These are phyloP conservation scores for Annulohypoxylon bovei DNA, from an alignment of 495 filamentous ascomycete species.

Conservation along the genomic window DNA sequence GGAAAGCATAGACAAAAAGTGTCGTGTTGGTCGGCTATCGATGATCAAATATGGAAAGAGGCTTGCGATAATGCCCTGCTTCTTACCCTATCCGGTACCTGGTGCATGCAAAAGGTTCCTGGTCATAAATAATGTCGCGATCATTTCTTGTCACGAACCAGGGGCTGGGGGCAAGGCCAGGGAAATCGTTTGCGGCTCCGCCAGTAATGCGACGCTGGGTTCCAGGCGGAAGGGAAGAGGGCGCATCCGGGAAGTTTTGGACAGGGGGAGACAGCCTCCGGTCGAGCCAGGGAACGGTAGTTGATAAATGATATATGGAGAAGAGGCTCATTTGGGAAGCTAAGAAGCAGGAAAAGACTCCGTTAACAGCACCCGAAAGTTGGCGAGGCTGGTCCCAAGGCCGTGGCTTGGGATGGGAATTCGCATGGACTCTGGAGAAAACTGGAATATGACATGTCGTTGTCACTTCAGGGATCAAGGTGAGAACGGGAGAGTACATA, in stretches of 20 bases:
- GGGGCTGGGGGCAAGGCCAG: slow-evolving; percentile 1
- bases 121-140: slow-evolving; percentile 10
- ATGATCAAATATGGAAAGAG: slow-evolving; percentile 16
- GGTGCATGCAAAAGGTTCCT: background rate
- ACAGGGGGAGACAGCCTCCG: background rate
- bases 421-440: slow-evolving; percentile 13
- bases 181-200: slow-evolving; percentile 20
- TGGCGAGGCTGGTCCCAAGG: slow-evolving; percentile 17
- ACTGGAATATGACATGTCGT: slow-evolving; percentile 23
- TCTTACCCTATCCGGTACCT: background rate
- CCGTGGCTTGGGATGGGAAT: slow-evolving; percentile 25
- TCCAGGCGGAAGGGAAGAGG: slow-evolving; percentile 30
- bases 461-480: slow-evolving; percentile 22
- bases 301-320: slow-evolving; percentile 4
- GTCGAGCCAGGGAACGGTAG: slow-evolving; percentile 1
- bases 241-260: slow-evolving; percentile 12
- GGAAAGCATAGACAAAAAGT: background rate
- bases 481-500: background rate
- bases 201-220: slow-evolving; percentile 16
- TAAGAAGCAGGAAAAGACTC: background rate
- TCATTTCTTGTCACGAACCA: slow-evolving; percentile 7
- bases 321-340: background rate
- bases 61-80: slow-evolving; percentile 1
- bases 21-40: background rate
- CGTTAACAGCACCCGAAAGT: background rate